Evolutionary conservation across 2,329 filamentous ascomycete species (phyloP), one percentile per base, ranked within the genome.

Genomic region (Cladosporium sp.): DNA sequence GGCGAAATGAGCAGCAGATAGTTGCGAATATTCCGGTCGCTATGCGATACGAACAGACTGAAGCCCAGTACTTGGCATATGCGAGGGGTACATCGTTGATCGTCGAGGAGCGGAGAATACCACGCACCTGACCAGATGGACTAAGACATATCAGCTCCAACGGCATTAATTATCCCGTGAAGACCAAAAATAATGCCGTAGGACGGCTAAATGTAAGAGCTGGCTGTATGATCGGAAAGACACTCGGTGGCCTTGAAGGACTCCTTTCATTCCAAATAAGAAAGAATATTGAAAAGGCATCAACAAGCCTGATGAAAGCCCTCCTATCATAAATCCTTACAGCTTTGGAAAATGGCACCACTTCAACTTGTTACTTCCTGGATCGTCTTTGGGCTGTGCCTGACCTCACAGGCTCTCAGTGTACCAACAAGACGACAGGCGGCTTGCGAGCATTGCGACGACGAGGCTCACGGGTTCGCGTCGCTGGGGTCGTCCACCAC

Each of bases 401-500:
- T 57, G 11, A 41, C 21, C 6, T 26, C 36, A 14, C 18, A 34
- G 6, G 34, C 55, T 41, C 36, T 41, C 21, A 14, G 34, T 36
- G n/a, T 41, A 7, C 34, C 55, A 26, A 24, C 55, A 18, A 24
- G 26, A 59, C 55, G 55, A 38, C 55, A 59, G 36, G 34, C 18
- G 12, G 12, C 24, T 14, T 59, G 55, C 24, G 32, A 38, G 21
- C 55, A 41, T 15, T 44, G 55, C 26, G 55, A 59, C 26, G 55
- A 59, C 18, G 55, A 59, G 14, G 70, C 70, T 7, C 66, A 71
- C 21, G 70, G 70, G 32, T 72, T 72, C 28, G 71, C 70, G 30
- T 71, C 70, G 10, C 60, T 72, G 7, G 71, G 71, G 32, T 69
- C 70, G 12, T 70, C 70, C 15, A 72, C 70, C 10, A 68, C 66